Evolutionary conservation across 345 rosid species (phyloP), one percentile per base, ranked within the genome.

Genomic region (Hypericum perforatum): DNA sequence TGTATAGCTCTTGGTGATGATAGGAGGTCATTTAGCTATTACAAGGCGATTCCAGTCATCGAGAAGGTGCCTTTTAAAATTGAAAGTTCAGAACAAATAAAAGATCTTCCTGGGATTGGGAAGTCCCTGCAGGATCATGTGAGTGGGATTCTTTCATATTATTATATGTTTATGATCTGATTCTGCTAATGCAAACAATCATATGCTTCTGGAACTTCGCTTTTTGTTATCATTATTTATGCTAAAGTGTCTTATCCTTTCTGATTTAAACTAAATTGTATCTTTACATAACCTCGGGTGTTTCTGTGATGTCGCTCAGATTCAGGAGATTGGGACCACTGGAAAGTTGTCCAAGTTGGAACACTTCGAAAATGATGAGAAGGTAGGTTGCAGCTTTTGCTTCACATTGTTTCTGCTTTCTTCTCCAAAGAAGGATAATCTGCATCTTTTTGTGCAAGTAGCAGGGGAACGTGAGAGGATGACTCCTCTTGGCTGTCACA

Each of bases 81-180:
- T 69, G 86, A 81, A 71, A 88, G 94, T 52, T 76, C 72, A 55
- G 90, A 85, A 45, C 90, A 88, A 75, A 82, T 85, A 49, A 85
- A 88, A 63, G 59, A 74, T 62, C 81, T 85, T 54, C 90, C 98
- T 56, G 82, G 89, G 46, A 88, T 92, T 67, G 98, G 98, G 39
- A 92, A 88, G 78, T 80, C 98, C 7, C n/a, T 92, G 83, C 82
- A 70, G 73, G 94, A 92, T 66, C 96, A 92, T 78, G 98, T 92
- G 61, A 81, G 98, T 67, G 36, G 58, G 32, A 22, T 22, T 22
- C 32, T 4, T 22, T 22, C 32, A 22, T 22, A 22, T 22, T 4
- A 22, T 22, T 22, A 12, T 50, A 43, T 63, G 8, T 37, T 29
- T 5, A 16, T 7, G 8, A 40, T 41, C n/a, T 49, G 41, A 10